phyloP scores from a whole-genome alignment of 768 basidiomycete species.

The Boletus huronensis region DNA sequence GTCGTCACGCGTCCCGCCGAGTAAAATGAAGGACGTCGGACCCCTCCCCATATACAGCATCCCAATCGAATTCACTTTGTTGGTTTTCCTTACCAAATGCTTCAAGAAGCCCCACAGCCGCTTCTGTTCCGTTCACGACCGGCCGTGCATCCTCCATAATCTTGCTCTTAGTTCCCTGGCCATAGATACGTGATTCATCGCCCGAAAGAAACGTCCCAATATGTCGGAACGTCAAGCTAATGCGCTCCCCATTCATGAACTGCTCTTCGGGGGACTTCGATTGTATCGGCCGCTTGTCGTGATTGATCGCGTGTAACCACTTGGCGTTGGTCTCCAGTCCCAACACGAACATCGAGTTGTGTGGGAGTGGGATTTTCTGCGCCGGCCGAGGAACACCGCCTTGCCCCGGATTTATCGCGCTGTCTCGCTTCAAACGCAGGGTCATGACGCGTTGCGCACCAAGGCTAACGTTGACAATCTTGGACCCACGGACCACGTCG shows the following conservation, averaged over 20 bases:
- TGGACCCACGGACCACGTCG: constrained; percentile 70
- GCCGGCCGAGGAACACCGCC: constrained; percentile 35
- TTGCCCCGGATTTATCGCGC: constrained; percentile 15
- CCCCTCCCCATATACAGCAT: constrained; percentile 58
- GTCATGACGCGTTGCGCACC: constrained; percentile 78
- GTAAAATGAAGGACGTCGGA: constrained; percentile 66
- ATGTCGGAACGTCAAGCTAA: constrained; percentile 75
- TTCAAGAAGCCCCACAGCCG: constrained; percentile 47
- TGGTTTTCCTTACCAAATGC: constrained; percentile 79
- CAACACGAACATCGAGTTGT: constrained; percentile 82
- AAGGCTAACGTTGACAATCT: constrained; percentile 77
- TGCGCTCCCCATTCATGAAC: constrained; percentile 56
- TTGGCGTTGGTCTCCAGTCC: constrained; percentile 67
- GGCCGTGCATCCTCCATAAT: constrained; percentile 47
- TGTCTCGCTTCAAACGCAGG: constrained; percentile 61
- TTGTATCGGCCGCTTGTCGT: constrained; percentile 61
- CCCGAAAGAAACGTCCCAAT: constrained; percentile 71
- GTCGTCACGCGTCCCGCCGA: constrained; percentile 16
- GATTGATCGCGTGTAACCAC: constrained; percentile 76
- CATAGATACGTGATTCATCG: constrained; percentile 55
- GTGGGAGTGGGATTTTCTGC: constrained; percentile 70
- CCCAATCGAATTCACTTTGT: constrained; percentile 67
- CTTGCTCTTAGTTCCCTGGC: constrained; percentile 71
- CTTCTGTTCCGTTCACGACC: constrained; percentile 51
- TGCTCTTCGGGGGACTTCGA: constrained; percentile 56